phyloP scores from a whole-genome alignment of 345 rosid species.

The Psidium guajava region DNA sequence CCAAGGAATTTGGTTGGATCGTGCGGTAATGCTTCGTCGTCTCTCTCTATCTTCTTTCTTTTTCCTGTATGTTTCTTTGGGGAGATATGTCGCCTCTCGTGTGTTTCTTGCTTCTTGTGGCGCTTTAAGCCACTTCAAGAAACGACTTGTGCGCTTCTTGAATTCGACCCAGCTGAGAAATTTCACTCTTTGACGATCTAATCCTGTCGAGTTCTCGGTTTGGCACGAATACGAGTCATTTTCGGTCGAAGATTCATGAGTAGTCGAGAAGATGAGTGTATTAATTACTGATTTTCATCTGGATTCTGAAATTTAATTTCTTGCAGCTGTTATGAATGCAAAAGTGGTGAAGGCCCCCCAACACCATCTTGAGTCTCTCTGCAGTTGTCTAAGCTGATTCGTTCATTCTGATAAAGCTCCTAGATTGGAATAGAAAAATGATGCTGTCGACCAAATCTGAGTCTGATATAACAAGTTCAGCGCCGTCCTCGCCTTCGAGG shows the following conservation, averaged over 20 bases:
- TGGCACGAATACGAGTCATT: neutral
- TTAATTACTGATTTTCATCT: neutral
- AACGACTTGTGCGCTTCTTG: neutral
- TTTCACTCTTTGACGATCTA: neutral
- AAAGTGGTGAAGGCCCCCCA: neutral
- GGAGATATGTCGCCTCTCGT: neutral
- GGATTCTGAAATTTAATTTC: neutral
- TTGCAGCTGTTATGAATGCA: neutral
- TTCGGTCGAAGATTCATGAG: neutral
- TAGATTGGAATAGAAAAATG: neutral
- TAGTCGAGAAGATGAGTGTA: neutral
- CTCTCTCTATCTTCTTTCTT: neutral
- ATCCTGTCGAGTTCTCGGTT: neutral
- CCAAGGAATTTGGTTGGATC: neutral
- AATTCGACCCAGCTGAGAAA: neutral
- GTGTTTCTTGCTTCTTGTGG: neutral
- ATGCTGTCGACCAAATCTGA: slow-evolving; percentile 64
- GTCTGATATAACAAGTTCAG: slow-evolving; percentile 64
- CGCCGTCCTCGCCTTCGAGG: slow-evolving; percentile 72
- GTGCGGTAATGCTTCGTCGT: neutral
- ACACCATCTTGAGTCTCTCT: neutral
- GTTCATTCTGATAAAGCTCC: neutral
- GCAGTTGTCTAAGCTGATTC: neutral
- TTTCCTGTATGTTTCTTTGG: neutral
- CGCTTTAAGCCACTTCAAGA: neutral